These are phyloP conservation scores for Talaromyces albobiverticillius DNA, from an alignment of 2,329 filamentous ascomycete species.

Conservation along the genomic window DNA sequence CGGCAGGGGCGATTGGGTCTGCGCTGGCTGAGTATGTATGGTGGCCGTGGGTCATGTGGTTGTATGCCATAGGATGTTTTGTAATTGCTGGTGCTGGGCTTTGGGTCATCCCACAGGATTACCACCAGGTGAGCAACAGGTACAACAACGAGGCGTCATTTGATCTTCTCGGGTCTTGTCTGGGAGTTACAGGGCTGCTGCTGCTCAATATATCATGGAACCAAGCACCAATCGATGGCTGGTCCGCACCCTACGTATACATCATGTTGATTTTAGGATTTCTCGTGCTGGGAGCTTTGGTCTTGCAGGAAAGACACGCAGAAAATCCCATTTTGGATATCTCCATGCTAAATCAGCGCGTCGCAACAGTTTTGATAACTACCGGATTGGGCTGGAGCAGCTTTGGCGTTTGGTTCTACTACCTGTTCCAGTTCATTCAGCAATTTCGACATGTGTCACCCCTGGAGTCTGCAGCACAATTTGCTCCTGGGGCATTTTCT, in stretches of 20 bases:
- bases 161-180: constrained; percentile 43
- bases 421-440: constrained; percentile 34
- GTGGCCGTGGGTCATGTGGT: background rate
- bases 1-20: background rate
- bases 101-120: background rate
- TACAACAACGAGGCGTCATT: constrained; percentile 18
- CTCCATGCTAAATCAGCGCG: constrained; percentile 17
- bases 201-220: constrained; percentile 56
- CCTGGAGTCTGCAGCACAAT: constrained; percentile 29
- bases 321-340: constrained; percentile 8
- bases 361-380: constrained; percentile 37
- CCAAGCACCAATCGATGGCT: constrained; percentile 47
- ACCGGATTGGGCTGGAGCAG: constrained; percentile 40
- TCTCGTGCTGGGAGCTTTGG: constrained; percentile 30
- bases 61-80: background rate
- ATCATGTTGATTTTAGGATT: constrained; percentile 45
- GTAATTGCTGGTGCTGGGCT: background rate
- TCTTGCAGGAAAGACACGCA: constrained; percentile 4
- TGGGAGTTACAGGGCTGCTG: constrained; percentile 49
- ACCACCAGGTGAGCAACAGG: too few species aligned
- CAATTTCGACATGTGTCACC: constrained; percentile 23
- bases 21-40: background rate
- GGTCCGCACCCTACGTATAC: constrained; percentile 44
- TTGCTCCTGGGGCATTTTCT: constrained; percentile 26
- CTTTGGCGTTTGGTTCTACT: constrained; percentile 43